Conservation (phyloP, 768 basidiomycete species). For the Hygrophoropsis aurantiaca region DNA sequence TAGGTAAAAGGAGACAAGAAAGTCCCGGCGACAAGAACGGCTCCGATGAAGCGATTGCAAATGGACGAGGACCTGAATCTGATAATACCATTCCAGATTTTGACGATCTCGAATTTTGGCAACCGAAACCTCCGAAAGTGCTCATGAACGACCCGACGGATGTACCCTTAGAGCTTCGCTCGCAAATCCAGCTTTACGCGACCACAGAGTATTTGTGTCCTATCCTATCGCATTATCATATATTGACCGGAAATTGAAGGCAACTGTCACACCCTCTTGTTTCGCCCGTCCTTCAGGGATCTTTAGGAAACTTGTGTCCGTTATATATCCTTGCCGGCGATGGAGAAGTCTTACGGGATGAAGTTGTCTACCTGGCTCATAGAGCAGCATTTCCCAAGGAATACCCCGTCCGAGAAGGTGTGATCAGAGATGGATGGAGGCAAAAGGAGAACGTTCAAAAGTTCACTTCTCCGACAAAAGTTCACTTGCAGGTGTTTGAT, state of each 20-base stretch:
- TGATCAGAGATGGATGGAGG: slow-evolving; percentile 43
- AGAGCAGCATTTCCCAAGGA: slow-evolving; percentile 71
- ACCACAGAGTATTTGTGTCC: slow-evolving; percentile 57
- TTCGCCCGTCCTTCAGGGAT: slow-evolving; percentile 69
- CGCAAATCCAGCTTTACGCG: slow-evolving; percentile 79
- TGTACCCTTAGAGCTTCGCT: slow-evolving; percentile 46
- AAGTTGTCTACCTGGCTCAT: slow-evolving; percentile 76
- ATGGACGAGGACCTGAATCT: not conserved
- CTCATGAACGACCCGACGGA: slow-evolving; percentile 47
- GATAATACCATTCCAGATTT: slow-evolving; percentile 1
- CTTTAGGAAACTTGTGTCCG: slow-evolving; percentile 74
- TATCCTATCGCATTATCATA: not conserved
- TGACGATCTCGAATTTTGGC: slow-evolving; percentile 37
- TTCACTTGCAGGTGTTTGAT: slow-evolving; percentile 76
- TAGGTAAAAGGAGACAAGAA: not conserved
- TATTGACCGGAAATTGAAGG: slow-evolving; percentile 29
- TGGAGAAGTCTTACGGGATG: slow-evolving; percentile 75
- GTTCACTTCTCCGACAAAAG: slow-evolving; percentile 56
- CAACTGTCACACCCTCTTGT: slow-evolving; percentile 70
- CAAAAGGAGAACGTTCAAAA: slow-evolving; percentile 52
- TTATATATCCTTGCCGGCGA: slow-evolving; percentile 73
- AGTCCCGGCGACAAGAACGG: not conserved
- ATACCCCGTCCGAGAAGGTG: slow-evolving; percentile 59
- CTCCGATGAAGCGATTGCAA: not conserved
- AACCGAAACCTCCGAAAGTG: slow-evolving; percentile 57